Percentiles rank a stretch among this genome's conserved stretches.
phyloP scores from a whole-genome alignment of 2,329 filamentous ascomycete species.

The Kalmusia sp. region DNA sequence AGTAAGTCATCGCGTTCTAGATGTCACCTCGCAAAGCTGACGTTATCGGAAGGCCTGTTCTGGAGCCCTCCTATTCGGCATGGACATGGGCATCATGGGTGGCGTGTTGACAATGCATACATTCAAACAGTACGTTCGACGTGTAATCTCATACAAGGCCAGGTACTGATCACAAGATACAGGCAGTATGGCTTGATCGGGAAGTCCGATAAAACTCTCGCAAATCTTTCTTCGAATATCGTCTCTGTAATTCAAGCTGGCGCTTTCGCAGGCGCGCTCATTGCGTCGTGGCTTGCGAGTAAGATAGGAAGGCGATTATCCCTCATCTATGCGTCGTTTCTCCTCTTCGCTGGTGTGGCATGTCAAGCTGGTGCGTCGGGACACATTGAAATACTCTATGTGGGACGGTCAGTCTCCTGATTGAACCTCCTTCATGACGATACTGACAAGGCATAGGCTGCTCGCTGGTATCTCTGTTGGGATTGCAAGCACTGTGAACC shows the following conservation, averaged over 20 bases:
- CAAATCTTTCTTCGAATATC: constrained; percentile 69
- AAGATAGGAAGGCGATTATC: constrained; percentile 62
- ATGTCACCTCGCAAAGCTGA: not conserved
- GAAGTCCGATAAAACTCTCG: constrained; percentile 50
- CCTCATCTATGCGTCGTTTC: constrained; percentile 62
- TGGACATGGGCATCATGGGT: constrained; percentile 71
- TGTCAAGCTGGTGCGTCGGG: constrained; percentile 69
- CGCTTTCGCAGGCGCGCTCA: constrained; percentile 69
- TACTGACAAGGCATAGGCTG: constrained; percentile 44
- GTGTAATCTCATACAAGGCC: constrained; percentile 17
- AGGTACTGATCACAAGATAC: constrained; percentile 7
- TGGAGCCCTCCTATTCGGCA: constrained; percentile 72
- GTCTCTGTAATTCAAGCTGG: constrained; percentile 73
- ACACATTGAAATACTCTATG: constrained; percentile 67
- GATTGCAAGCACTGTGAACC: constrained; percentile 64
- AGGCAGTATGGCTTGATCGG: constrained; percentile 62
- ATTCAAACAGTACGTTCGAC: constrained; percentile 61
- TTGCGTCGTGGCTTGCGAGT: constrained; percentile 62
- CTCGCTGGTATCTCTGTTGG: constrained; percentile 61
- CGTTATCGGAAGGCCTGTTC: constrained; percentile 60
- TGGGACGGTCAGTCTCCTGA: constrained; percentile 60
- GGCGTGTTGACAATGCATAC: constrained; percentile 69
- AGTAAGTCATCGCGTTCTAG: constrained; percentile 26
- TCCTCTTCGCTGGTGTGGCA: constrained; percentile 67
- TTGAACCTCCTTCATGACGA: constrained; percentile 8